Base-by-base conservation (phyloP, 352 stramenopile species). In the Globisporangium irregulare region DNA sequence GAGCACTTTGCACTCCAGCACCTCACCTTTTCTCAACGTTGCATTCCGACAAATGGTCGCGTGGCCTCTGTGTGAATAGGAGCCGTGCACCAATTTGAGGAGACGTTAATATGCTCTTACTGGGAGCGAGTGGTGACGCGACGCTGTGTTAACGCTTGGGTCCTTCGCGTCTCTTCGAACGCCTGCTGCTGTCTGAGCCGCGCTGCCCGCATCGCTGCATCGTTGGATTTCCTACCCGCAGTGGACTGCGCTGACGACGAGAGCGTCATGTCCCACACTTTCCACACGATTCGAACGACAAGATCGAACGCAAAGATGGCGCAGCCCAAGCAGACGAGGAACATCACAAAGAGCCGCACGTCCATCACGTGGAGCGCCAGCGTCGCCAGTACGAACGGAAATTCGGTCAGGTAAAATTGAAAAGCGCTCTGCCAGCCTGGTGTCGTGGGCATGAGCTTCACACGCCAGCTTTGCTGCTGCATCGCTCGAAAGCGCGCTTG, bases 131-230 rank as follows among this genome's bases (percentile, higher is more conserved):
- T 48, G 0, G 56, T 48, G 56, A 62, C 63, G 20, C 20, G 54
- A 22, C 63, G 63, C 24, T 68, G 55, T 4, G 51, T 68, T 41
- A 68, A 62, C 24, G 51, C 24, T 27, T 25, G 54, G 6, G 27
- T 27, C 20, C 38, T 41, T 7, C 54, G 54, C n/a, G 18, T 29
- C 4, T 67, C 55, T 20, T 62, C 50, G 5, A 80, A 46, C 25
- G 59, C 58, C 32, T 72, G 72, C 29, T 68, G 74, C 46, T 81
- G 77, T 50, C 72, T 71, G 6, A 75, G 18, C 20, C 77, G 72
- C 38, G 76, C 72, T 95, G 72, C 59, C 86, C 71, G 71, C 84
- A 96, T 60, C 74, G 75, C 78, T 96, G 79, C 70, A 77, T 98
- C 93, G 71, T 87, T 71, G 18, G 66, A 38, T n/a, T 53, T 56